These are phyloP conservation scores for Thermomyces lanuginosus DNA, from an alignment of 2,329 filamentous ascomycete genomes.

Conservation along the genomic window DNA sequence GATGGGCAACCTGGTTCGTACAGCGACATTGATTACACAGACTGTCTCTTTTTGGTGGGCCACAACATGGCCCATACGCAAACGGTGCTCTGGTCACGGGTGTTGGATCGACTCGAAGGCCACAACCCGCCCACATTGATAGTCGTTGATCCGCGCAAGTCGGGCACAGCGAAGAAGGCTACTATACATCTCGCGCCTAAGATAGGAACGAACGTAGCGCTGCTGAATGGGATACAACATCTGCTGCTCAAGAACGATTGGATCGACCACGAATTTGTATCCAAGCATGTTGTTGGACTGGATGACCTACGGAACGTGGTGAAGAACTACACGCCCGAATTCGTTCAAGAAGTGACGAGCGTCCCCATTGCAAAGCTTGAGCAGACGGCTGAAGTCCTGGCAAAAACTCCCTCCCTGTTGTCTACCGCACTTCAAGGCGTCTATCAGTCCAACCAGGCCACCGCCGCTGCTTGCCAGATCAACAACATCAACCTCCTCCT, in stretches of 20 bases:
- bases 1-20: slow-evolving; percentile 25
- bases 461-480: slow-evolving; percentile 24
- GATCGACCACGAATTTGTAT: slow-evolving; percentile 17
- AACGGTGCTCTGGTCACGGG: slow-evolving; percentile 20
- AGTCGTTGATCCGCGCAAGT: slow-evolving; percentile 21
- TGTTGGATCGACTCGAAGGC: slow-evolving; percentile 12
- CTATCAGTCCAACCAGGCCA: slow-evolving; percentile 28
- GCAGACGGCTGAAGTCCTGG: slow-evolving; percentile 19
- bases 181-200: slow-evolving; percentile 15
- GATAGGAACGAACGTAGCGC: slow-evolving; percentile 22
- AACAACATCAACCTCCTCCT: slow-evolving; percentile 27
- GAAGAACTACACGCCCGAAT: slow-evolving; percentile 16
- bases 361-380: slow-evolving; percentile 15
- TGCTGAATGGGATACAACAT: slow-evolving; percentile 17
- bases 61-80: slow-evolving; percentile 24
- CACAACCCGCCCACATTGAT: slow-evolving; percentile 20
- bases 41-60: slow-evolving; percentile 23
- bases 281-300: slow-evolving; percentile 14
- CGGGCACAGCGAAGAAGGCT: slow-evolving; percentile 19
- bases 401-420: slow-evolving; percentile 16
- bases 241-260: slow-evolving; percentile 22
- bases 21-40: slow-evolving; percentile 21
- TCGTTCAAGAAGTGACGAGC: slow-evolving; percentile 21
- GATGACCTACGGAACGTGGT: slow-evolving; percentile 15
- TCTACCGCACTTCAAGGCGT: slow-evolving; percentile 26